These are phyloP conservation scores for Oryza punctata DNA, from an alignment of 176 grass and related monocot genomes.

Conservation along the genomic window DNA sequence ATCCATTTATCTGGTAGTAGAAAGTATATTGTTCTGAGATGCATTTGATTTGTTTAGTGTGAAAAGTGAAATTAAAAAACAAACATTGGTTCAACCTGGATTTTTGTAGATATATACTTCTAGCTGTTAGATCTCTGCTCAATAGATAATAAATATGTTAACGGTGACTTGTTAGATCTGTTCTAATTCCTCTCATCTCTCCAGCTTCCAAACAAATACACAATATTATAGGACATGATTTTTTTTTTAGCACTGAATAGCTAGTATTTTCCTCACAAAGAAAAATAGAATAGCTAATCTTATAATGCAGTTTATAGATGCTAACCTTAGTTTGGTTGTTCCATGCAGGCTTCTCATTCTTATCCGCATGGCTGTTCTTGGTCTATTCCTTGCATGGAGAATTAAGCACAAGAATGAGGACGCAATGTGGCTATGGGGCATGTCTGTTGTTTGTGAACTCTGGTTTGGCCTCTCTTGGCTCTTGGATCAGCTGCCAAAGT, in stretches of 20 bases:
- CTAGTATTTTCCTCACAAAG: neutral
- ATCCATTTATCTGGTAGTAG: neutral
- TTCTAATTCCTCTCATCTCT: neutral
- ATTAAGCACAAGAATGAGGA: constrained; percentile 77
- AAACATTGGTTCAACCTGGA: constrained; percentile 33
- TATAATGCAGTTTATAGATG: neutral
- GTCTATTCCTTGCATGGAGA: constrained; percentile 84
- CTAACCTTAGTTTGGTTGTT: constrained; percentile 23
- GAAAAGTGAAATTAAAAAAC: constrained; percentile 9
- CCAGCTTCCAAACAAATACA: neutral
- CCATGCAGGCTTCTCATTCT: constrained; percentile 76
- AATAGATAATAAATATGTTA: constrained; percentile 19
- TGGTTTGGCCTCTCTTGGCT: constrained; percentile 97
- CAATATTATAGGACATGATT: too few species aligned
- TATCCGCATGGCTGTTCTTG: constrained; percentile 71
- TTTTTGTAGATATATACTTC: constrained; percentile 16
- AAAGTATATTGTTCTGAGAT: constrained; percentile 1
- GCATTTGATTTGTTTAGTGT: constrained; percentile 15
- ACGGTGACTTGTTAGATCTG: constrained; percentile 42
- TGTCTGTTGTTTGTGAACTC: constrained; percentile 95
- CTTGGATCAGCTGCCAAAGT: constrained; percentile 86
- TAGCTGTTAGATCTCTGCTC: neutral
- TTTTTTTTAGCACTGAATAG: neutral
- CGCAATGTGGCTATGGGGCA: constrained; percentile 96
- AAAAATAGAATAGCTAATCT: neutral